Evolutionary conservation across 1,139 yeast species (phyloP).

Genomic region (Candida sanyaensis): DNA sequence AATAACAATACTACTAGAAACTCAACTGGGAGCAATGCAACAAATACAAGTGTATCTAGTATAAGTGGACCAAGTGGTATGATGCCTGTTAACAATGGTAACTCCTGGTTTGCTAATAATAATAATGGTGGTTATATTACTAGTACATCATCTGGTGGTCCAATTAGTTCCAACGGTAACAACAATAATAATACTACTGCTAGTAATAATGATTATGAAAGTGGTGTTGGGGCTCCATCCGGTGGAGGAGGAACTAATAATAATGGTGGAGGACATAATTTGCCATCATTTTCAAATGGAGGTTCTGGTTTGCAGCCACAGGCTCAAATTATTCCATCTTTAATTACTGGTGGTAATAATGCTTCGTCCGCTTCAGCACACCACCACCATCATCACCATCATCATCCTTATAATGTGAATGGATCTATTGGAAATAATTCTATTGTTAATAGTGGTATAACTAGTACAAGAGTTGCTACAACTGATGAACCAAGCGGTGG

Average conservation of each 20-base stretch:
- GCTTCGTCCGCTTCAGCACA: background rate
- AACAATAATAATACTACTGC: background rate
- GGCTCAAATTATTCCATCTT: background rate
- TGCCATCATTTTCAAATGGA: background rate
- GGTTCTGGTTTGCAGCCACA: background rate
- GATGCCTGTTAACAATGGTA: background rate
- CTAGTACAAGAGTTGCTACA: constrained; percentile 1
- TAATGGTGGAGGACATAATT: constrained; percentile 1
- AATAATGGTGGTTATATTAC: constrained; percentile 7
- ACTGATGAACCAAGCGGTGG: background rate
- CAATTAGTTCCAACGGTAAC: background rate
- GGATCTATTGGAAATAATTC: background rate
- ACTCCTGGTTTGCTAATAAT: background rate
- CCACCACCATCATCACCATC: constrained; percentile 5
- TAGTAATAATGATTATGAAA: background rate
- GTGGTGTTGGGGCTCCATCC: constrained; percentile 5
- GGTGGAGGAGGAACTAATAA: background rate
- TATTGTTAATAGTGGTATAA: background rate
- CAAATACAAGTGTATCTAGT: constrained; percentile 7
- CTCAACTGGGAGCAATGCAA: background rate
- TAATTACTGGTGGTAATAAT: background rate
- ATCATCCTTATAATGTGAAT: constrained; percentile 2
- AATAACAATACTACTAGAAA: constrained; percentile 5
- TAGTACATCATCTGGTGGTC: constrained; percentile 4
- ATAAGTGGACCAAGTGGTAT: constrained; percentile 7